Evolutionary conservation across 257 asterid species (phyloP), one percentile per base, ranked within the genome.

Genomic region (Jasminum sambac): DNA sequence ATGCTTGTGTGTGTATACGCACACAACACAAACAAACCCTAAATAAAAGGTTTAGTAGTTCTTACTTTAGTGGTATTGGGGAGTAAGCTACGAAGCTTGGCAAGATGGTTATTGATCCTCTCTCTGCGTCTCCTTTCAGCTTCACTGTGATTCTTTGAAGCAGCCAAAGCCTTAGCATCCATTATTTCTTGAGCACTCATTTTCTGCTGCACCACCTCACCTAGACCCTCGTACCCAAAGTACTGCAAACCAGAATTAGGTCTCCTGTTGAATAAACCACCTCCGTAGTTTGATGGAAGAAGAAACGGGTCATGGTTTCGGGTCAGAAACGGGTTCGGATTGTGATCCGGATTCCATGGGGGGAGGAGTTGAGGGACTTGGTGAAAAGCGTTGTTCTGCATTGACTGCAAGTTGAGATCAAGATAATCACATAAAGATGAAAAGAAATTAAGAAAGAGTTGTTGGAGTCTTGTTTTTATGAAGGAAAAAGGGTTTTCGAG

Each of bases 151-250:
- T 92, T 90, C 60, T 93, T 93, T 1, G 96, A 93, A 6, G 98
- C 98, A 8, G 97, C 98, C 9, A 90, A 91, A 10, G 97, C 98
- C 67, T 92, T 92, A 0, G 97, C 97, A 67, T 90, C 98, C 97
- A 92, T 92, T 4, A 87, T 90, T 73, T 92, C 98, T 66, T 92
- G 97, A 8, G 95, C 89, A 0, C 78, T 87, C 97, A 92, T 88
- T 59, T 90, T 90, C 73, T 88, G 97, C 46, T 69, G 83, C 58
- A 74, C 86, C 72, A 79, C 86, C 55, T 83, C 67, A 34, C 89
- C 38, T 4, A 63, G 34, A 38, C 80, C 85, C 52, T 81, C 85
- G 65, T 84, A 87, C 2, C 79, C 90, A 66, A 78, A 86, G 36
- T 30, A 30, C 48, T 79, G 88, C 50, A 80, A 40, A 40, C 84